phyloP scores from a whole-genome alignment of 2,329 filamentous ascomycete genomes.

The Fusarium setosum region DNA sequence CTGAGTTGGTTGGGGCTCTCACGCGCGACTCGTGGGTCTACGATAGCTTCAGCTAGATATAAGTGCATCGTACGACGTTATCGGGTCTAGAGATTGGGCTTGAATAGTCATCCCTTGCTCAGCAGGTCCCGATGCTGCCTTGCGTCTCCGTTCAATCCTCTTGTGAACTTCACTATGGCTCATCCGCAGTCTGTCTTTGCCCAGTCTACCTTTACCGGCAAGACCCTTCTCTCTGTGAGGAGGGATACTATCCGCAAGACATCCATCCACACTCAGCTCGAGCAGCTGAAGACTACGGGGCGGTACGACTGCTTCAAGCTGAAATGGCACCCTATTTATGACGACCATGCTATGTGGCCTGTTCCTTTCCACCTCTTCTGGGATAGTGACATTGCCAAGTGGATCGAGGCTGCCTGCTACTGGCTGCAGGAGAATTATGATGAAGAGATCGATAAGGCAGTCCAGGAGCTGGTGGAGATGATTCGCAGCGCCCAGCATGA shows the following conservation, averaged over 20 bases:
- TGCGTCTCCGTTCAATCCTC: not conserved
- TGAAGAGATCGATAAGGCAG: constrained; percentile 14
- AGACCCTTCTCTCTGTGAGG: constrained; percentile 2
- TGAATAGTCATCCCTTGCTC: not conserved
- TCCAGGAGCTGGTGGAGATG: constrained; percentile 63
- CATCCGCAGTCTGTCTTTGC: constrained; percentile 24
- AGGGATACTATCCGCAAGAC: constrained; percentile 12
- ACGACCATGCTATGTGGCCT: constrained; percentile 62
- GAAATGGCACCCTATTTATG: constrained; percentile 65
- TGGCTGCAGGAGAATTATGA: constrained; percentile 52
- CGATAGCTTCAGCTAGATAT: constrained; percentile 10
- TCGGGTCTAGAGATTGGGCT: not conserved
- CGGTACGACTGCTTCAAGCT: constrained; percentile 69
- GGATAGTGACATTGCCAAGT: constrained; percentile 67
- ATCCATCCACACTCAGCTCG: constrained; percentile 56
- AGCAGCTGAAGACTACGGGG: constrained; percentile 64
- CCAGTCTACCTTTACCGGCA: constrained; percentile 9
- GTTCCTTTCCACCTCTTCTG: constrained; percentile 70
- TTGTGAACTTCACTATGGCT: constrained; percentile 9
- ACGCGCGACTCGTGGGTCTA: not conserved
- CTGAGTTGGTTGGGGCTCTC: not conserved
- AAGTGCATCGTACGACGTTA: constrained; percentile 14
- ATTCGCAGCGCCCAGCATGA: constrained; percentile 65
- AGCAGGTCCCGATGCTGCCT: not conserved
- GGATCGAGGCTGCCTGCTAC: constrained; percentile 72